A percentile compares a stretch with the other conserved stretches of the same genome.
Evolutionary conservation across 768 basidiomycete species (phyloP).

Genomic region (Agaricus blazei): DNA sequence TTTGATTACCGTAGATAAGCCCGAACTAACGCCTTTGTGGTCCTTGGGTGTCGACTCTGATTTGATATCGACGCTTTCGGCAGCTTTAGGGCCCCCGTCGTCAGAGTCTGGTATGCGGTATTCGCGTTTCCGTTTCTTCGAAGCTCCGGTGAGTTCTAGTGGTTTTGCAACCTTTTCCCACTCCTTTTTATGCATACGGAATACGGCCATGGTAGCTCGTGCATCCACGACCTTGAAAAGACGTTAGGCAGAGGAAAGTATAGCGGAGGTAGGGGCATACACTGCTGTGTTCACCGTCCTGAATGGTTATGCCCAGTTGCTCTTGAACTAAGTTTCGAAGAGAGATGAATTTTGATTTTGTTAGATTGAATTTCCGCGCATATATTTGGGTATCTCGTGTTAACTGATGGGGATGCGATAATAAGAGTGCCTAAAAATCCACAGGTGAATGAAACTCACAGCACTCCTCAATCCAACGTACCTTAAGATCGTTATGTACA

Average conservation of each 20-base stretch:
- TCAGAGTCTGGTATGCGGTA: slow-evolving; percentile 10
- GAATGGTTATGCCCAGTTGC: slow-evolving; percentile 76
- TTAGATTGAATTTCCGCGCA: slow-evolving; percentile 53
- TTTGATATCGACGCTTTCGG: slow-evolving; percentile 9
- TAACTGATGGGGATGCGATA: slow-evolving; percentile 61
- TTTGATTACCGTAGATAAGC: slow-evolving; percentile 46
- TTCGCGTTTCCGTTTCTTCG: slow-evolving; percentile 11
- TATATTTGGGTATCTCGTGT: slow-evolving; percentile 69
- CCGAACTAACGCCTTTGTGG: slow-evolving; percentile 59
- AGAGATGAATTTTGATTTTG: slow-evolving; percentile 63
- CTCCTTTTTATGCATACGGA: slow-evolving; percentile 70
- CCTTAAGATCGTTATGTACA: slow-evolving; percentile 86
- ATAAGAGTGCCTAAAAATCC: slow-evolving; percentile 48
- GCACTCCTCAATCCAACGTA: slow-evolving; percentile 20
- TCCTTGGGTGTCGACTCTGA: slow-evolving; percentile 5
- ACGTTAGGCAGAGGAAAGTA: neutral
- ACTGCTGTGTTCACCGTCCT: slow-evolving; percentile 86
- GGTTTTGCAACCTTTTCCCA: slow-evolving; percentile 57
- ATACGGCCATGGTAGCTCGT: slow-evolving; percentile 92
- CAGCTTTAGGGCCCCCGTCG: neutral
- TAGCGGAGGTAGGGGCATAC: slow-evolving; percentile 38
- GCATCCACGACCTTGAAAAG: slow-evolving; percentile 78
- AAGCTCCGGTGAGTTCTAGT: slow-evolving; percentile 10
- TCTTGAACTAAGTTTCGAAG: slow-evolving; percentile 76
- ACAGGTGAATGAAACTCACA: neutral